Evolutionary conservation across 2,329 filamentous ascomycete species (phyloP).

Genomic region (Xylaria sp.): DNA sequence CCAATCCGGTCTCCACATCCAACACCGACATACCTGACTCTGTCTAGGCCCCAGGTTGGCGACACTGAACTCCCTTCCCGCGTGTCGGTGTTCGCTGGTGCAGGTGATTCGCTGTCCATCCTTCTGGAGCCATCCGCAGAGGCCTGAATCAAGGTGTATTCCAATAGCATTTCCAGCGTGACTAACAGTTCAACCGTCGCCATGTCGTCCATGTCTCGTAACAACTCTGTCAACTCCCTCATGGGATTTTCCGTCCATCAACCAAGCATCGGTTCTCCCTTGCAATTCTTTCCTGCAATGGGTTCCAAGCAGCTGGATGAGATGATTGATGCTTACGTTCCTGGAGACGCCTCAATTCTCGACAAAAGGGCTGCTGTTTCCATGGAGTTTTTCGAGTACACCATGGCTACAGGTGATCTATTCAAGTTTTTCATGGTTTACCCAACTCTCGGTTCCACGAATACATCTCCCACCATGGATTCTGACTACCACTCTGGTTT

Average conservation of each 20-base stretch:
- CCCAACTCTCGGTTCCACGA: conserved; percentile 51
- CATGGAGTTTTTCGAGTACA: conserved; percentile 68
- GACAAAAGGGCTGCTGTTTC: conserved; percentile 69
- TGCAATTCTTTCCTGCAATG: conserved; percentile 75
- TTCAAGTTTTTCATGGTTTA: conserved; percentile 70
- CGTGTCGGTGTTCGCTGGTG: conserved; percentile 36
- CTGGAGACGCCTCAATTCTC: conserved; percentile 62
- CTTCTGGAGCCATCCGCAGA: conserved; percentile 18
- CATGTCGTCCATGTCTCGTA: conserved; percentile 53
- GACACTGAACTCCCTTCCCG: conserved; percentile 16
- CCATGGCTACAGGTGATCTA: conserved; percentile 63
- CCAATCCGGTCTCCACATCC: conserved; percentile 1
- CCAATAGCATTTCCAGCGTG: conserved; percentile 25
- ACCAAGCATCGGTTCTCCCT: conserved; percentile 63
- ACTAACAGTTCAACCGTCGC: conserved; percentile 29
- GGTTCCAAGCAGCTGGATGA: conserved; percentile 69
- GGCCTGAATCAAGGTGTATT: conserved; percentile 37
- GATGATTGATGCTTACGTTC: conserved; percentile 67
- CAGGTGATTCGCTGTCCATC: conserved; percentile 28
- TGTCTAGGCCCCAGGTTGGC: conserved; percentile 36
- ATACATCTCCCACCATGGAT: conserved; percentile 58
- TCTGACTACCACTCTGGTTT: conserved; percentile 60
- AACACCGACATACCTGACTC: not conserved
- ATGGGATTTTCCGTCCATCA: conserved; percentile 70
- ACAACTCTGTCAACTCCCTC: conserved; percentile 50